Evolutionary conservation across 2,329 filamentous ascomycete species (phyloP).

Genomic region (Neofusicoccum sp.): DNA sequence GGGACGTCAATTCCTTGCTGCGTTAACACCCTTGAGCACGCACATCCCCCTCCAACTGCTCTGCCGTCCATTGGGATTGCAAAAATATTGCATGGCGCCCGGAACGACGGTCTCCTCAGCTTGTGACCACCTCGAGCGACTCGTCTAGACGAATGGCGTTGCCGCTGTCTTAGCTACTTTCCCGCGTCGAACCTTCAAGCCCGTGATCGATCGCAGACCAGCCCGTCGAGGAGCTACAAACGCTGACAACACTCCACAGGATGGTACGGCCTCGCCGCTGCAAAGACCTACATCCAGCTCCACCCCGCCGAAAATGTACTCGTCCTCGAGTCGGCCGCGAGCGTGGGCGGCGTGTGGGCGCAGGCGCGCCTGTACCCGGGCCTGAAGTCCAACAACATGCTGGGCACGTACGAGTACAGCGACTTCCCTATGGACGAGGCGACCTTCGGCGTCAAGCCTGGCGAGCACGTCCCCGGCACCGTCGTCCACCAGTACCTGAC

Average conservation of each 20-base stretch:
- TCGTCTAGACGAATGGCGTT: not conserved
- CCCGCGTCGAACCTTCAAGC: not conserved
- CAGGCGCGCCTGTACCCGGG: conserved; percentile 44
- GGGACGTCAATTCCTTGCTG: not conserved
- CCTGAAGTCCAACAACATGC: conserved; percentile 45
- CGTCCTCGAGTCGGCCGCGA: conserved; percentile 43
- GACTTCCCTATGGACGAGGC: conserved; percentile 33
- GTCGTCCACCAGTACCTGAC: conserved; percentile 58
- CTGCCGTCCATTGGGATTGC: not conserved
- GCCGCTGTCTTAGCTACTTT: too few relatives aligned
- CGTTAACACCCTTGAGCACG: not conserved
- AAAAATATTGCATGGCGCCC: not conserved
- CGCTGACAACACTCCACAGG: conserved; percentile 21
- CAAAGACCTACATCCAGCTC: conserved; percentile 50
- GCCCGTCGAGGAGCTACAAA: too few relatives aligned
- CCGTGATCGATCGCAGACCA: not conserved
- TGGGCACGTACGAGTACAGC: conserved; percentile 41
- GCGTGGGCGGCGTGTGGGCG: conserved; percentile 46
- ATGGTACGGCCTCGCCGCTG: conserved; percentile 45
- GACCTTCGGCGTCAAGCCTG: conserved; percentile 39
- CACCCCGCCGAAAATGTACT: conserved; percentile 42
- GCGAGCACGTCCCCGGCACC: conserved; percentile 60
- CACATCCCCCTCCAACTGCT: too few relatives aligned
- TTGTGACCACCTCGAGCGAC: not conserved
- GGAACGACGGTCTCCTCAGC: not conserved